These are phyloP conservation scores for Kurtzmaniella fragi DNA, from an alignment of 805 yeast genomes.

Conservation along the genomic window DNA sequence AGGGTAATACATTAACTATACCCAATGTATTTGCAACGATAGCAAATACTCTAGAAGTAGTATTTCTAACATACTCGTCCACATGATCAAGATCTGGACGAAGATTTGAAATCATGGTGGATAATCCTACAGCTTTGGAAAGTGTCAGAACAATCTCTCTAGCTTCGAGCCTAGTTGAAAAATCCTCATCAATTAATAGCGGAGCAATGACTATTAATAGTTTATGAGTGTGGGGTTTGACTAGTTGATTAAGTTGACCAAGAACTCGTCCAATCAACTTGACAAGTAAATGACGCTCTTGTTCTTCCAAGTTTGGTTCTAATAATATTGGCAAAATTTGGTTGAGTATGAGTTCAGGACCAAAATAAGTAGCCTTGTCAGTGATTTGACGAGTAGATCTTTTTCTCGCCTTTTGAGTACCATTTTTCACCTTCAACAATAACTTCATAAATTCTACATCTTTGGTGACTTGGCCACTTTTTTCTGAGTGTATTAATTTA, in stretches of 20 bases:
- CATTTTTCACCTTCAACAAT: constrained; percentile 72
- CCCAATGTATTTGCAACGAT: constrained; percentile 81
- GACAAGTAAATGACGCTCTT: constrained; percentile 77
- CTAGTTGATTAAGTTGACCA: constrained; percentile 55
- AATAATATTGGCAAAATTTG: constrained; percentile 71
- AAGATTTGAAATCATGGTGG: constrained; percentile 71
- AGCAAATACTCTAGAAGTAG: constrained; percentile 76
- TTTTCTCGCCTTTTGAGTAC: constrained; percentile 64
- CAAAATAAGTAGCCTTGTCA: constrained; percentile 58
- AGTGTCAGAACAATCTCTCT: constrained; percentile 71
- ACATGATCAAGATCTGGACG: constrained; percentile 78
- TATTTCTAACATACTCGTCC: constrained; percentile 76
- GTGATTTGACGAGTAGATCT: constrained; percentile 61
- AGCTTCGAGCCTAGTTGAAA: constrained; percentile 70
- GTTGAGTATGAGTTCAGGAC: constrained; percentile 64
- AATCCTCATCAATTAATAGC: constrained; percentile 72
- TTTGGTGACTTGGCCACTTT: no score
- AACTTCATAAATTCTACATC: constrained; percentile 46
- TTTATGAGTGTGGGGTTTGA: constrained; percentile 70
- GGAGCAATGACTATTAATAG: constrained; percentile 76
- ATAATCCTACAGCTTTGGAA: constrained; percentile 76
- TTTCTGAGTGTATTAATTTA: constrained; percentile 33
- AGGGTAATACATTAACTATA: constrained; percentile 65
- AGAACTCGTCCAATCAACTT: constrained; percentile 70
- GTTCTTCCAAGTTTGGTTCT: constrained; percentile 70